These are phyloP conservation scores for Sphaerulina populicola DNA, from an alignment of 2,329 filamentous ascomycete species.

Conservation along the genomic window DNA sequence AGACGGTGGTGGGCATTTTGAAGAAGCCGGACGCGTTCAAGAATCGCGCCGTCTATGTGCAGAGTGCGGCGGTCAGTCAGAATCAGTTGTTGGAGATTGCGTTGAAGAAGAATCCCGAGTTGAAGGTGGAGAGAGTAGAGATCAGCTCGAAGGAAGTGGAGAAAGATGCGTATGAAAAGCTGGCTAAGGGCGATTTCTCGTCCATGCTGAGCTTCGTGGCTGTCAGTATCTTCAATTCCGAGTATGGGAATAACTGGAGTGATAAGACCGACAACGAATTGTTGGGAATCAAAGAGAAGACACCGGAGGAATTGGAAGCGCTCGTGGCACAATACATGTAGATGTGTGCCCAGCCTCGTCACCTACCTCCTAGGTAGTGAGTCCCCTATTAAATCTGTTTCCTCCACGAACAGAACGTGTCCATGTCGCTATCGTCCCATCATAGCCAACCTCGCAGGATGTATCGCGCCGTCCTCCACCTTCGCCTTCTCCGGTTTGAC, in stretches of 20 bases:
- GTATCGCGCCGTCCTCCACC: constrained; percentile 23
- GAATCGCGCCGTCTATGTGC: constrained; percentile 34
- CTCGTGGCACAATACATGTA: constrained; percentile 23
- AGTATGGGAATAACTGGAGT: constrained; percentile 32
- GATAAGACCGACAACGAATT: constrained; percentile 33
- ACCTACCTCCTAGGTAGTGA: too few relatives aligned
- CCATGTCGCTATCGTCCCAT: constrained; percentile 11
- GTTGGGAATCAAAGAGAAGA: constrained; percentile 31
- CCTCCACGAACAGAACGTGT: too few relatives aligned
- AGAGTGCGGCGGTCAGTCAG: constrained; percentile 32
- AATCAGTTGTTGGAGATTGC: constrained; percentile 33
- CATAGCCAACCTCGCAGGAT: constrained; percentile 31
- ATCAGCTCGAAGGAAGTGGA: constrained; percentile 27
- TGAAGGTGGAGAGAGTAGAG: constrained; percentile 22
- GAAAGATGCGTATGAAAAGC: constrained; percentile 26
- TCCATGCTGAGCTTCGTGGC: constrained; percentile 29
- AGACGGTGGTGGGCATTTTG: constrained; percentile 31
- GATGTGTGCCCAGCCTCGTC: background rate
- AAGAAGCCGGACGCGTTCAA: constrained; percentile 31
- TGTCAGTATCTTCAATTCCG: constrained; percentile 24
- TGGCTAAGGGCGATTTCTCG: constrained; percentile 20
- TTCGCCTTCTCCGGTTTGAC: constrained; percentile 22
- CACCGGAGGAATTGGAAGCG: constrained; percentile 25
- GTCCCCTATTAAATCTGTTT: too few relatives aligned
- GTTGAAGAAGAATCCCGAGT: constrained; percentile 30